Conservation (phyloP, 176 grass and related monocot genomes). For the Calamus simplicifolius region DNA sequence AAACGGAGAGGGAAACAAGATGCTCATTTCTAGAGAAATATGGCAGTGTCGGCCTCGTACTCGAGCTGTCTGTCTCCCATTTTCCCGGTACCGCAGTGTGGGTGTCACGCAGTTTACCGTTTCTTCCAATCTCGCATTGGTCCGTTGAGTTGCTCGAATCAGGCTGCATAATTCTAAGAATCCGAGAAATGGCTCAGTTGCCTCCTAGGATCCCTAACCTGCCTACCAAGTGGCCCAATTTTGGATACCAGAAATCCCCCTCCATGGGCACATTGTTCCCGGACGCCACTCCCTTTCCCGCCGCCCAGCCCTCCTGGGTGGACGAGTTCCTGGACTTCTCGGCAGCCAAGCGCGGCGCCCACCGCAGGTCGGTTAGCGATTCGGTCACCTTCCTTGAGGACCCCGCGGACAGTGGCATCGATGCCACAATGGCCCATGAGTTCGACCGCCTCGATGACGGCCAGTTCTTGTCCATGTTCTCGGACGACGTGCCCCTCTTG, state of each 20-base stretch:
- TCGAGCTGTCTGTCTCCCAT: background rate
- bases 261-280: conserved; percentile 38
- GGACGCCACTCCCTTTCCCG: background rate
- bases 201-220: conserved; percentile 65
- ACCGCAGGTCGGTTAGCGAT: conserved; percentile 52
- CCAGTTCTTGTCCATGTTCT: conserved; percentile 82
- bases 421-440: conserved; percentile 16
- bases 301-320: conserved; percentile 40
- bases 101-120: background rate
- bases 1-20: background rate
- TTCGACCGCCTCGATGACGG: conserved; percentile 81
- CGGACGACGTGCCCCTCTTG: conserved; percentile 33
- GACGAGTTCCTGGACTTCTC: conserved; percentile 80
- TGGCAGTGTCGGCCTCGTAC: background rate
- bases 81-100: no score
- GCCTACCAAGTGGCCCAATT: conserved; percentile 38
- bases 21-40: background rate
- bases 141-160: background rate
- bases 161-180: background rate
- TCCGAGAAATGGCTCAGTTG: conserved; percentile 65
- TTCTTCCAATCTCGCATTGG: background rate
- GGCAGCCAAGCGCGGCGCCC: conserved; percentile 46
- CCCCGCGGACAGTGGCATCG: conserved; percentile 13
- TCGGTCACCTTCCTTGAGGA: conserved; percentile 55
- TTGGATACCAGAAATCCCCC: conserved; percentile 39